phyloP scores from a whole-genome alignment of 2,329 filamentous ascomycete genomes.

The Orbilia javanica region DNA sequence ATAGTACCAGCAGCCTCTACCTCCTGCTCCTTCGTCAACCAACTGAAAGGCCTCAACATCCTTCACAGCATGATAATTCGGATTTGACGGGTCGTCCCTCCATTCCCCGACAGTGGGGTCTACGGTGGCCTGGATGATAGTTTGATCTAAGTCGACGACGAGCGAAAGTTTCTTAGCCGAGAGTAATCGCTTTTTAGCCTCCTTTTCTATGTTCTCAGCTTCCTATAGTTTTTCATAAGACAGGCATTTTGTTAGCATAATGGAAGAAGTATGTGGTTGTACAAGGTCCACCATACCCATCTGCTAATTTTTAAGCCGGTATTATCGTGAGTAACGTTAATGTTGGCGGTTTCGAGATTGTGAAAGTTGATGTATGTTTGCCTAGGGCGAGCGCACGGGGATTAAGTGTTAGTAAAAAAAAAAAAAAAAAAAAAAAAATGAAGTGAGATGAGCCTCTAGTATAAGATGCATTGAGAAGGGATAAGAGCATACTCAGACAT shows the following conservation, averaged over 20 bases:
- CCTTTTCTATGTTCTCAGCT: constrained; percentile 84
- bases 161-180: constrained; percentile 86
- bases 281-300: constrained; percentile 64
- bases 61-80: constrained; percentile 90
- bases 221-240: constrained; percentile 67
- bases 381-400: constrained; percentile 64
- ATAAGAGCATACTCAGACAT: constrained; percentile 80
- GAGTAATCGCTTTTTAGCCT: constrained; percentile 85
- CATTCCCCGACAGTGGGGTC: constrained; percentile 96
- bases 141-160: constrained; percentile 97
- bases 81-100: constrained; percentile 87
- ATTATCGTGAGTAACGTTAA: constrained; percentile 95
- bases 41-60: constrained; percentile 91
- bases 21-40: constrained; percentile 82
- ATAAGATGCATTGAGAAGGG: constrained; percentile 13
- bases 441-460: neutral
- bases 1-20: constrained; percentile 91
- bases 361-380: constrained; percentile 84
- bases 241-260: neutral
- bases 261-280: neutral
- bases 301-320: constrained; percentile 86
- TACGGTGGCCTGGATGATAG: constrained; percentile 97
- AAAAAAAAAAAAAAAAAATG: neutral
- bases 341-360: constrained; percentile 86
- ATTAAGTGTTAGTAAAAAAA: neutral